Conservation (phyloP, 1,284 basidiomycete genomes). For the Moesziomyces sp. region DNA sequence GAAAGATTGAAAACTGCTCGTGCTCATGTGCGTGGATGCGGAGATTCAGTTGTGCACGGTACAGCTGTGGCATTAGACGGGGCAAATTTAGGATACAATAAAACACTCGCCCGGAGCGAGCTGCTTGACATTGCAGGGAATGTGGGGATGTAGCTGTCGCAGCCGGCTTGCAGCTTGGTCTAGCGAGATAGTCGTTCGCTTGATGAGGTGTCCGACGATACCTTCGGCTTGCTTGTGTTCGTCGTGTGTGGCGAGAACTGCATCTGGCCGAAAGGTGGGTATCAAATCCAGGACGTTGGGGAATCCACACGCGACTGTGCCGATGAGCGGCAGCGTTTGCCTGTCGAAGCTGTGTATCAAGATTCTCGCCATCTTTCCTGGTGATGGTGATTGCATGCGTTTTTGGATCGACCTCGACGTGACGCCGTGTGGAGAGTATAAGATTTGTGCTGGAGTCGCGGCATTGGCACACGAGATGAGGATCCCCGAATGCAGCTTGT, state of each 20-base stretch:
- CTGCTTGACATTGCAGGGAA: constrained; percentile 4
- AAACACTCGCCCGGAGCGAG: constrained; percentile 21
- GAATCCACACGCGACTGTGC: constrained; percentile 29
- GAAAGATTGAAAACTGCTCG: not conserved
- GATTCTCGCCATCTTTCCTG: not conserved
- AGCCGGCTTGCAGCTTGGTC: constrained; percentile 8
- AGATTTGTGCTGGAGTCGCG: constrained; percentile 1
- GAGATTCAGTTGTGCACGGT: not conserved
- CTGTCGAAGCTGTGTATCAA: constrained; percentile 46
- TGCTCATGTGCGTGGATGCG: not conserved
- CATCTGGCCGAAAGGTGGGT: constrained; percentile 14
- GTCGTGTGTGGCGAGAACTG: constrained; percentile 40
- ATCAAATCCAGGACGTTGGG: constrained; percentile 32
- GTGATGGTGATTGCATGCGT: constrained; percentile 2
- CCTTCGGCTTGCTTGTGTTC: constrained; percentile 38
- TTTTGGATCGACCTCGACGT: constrained; percentile 21
- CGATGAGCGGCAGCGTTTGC: constrained; percentile 39
- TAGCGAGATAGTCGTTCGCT: constrained; percentile 6
- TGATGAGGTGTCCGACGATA: constrained; percentile 26
- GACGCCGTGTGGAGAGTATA: constrained; percentile 46
- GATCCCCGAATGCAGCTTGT: constrained; percentile 30
- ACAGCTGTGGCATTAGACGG: not conserved
- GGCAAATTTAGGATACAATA: constrained; percentile 2
- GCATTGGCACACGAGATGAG: constrained; percentile 13
- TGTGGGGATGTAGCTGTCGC: not conserved